Base-by-base conservation (phyloP, 1,139 yeast genomes). In the Candida tropicalis region DNA sequence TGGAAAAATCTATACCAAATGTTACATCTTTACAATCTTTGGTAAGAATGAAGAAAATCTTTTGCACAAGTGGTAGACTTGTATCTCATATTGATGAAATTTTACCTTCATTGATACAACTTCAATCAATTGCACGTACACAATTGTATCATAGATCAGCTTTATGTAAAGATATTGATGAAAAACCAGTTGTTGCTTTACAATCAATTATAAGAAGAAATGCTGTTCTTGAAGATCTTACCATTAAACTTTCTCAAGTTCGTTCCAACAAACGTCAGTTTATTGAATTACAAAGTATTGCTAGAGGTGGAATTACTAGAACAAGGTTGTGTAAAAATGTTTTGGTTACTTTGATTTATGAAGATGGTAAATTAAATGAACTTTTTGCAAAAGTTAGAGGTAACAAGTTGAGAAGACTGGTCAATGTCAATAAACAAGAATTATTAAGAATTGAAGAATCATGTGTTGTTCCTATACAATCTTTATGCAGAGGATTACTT, bases 301-400 rank as follows among this genome's bases (percentile, higher is more conserved):
- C 73, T 1, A 69, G 87, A 47, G 87, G 84, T 24, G 81, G 76
- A 1, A 53, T 73, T 3, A 51, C 72, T 1, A 67, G 88, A 52
- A 66, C 71, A 3, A 66, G 62, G 26, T 58, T 80, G 40, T 73
- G 78, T 48, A 69, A 75, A 47, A 63, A 58, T 43, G 73, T 76
- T 2, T 60, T 77, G 52, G 64, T 76, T 23, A 63, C 73, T 1
- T 63, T 76, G 44, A 53, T 73, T 44, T 65, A 65, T 39, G 71
- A 70, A 50, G 79, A 75, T 44, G 47, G 59, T 1, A 50, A 52
- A 10, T 62, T 75, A 55, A 68, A 65, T 45, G 50, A 56, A 17
- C 61, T 82, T 13, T 67, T 64, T 39, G 81, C 83, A 2, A 59
- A 63, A 41, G 65, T 70, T 1, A 66, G 78, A 51, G 87, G 84